Percentiles rank a stretch among this genome's conserved stretches.
Conservation (phyloP, 2,329 filamentous ascomycete genomes). For the Stemphylium vesicarium region DNA sequence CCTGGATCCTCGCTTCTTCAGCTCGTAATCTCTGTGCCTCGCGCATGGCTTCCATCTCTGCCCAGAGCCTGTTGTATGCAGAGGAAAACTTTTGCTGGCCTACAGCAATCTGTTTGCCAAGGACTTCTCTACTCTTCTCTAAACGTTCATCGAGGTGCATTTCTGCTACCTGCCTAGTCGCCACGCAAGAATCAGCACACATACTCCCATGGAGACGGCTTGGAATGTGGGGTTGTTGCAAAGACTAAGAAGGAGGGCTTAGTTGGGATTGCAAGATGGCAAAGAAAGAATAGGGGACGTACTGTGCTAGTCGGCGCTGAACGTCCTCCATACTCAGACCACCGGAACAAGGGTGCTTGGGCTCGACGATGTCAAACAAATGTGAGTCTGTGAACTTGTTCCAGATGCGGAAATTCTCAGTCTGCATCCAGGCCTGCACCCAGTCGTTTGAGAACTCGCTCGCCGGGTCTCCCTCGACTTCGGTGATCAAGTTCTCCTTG, state of each 20-base stretch:
- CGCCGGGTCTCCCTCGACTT: conserved; percentile 79
- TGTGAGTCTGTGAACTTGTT: conserved; percentile 74
- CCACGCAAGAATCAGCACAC: conserved; percentile 48
- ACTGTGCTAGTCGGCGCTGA: conserved; percentile 81
- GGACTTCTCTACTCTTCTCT: conserved; percentile 78
- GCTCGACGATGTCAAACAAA: conserved; percentile 92
- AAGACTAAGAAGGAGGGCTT: conserved; percentile 36
- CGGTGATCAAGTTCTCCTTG: conserved; percentile 67
- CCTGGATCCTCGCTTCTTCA: conserved; percentile 60
- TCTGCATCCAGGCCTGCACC: conserved; percentile 84
- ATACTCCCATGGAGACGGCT: conserved; percentile 34
- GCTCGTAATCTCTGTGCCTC: conserved; percentile 72
- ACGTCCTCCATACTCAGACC: conserved; percentile 94
- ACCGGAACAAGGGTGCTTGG: conserved; percentile 90
- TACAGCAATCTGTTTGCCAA: conserved; percentile 87
- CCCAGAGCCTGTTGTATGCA: conserved; percentile 86
- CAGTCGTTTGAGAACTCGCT: conserved; percentile 84
- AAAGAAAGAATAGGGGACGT: conserved; percentile 28
- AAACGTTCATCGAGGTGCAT: conserved; percentile 92
- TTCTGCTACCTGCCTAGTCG: conserved; percentile 77
- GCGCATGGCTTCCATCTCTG: conserved; percentile 83
- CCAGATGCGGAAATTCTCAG: conserved; percentile 93
- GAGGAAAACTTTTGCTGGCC: conserved; percentile 87
- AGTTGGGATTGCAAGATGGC: conserved; percentile 28
- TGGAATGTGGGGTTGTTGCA: conserved; percentile 40